Evolutionary conservation across 2,329 filamentous ascomycete species (phyloP).

Genomic region (Curvularia spicifera): DNA sequence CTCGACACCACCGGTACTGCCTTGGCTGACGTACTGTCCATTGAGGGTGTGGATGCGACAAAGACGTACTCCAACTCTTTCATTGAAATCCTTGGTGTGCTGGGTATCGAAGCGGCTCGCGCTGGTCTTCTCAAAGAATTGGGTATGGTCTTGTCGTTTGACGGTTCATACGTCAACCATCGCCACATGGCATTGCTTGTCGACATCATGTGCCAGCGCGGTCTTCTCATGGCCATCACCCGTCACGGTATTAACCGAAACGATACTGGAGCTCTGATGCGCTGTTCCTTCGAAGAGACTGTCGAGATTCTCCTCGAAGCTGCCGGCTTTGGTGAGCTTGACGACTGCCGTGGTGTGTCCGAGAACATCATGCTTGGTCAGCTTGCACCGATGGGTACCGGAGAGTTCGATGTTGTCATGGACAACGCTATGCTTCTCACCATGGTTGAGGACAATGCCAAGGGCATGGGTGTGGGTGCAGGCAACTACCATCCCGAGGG

Average conservation of each 20-base stretch:
- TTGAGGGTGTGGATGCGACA: slow-evolving; percentile 84
- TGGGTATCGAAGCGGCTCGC: slow-evolving; percentile 94
- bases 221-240: slow-evolving; percentile 92
- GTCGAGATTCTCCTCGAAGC: slow-evolving; percentile 98
- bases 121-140: slow-evolving; percentile 86
- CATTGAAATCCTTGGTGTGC: slow-evolving; percentile 90
- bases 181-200: slow-evolving; percentile 93
- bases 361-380: slow-evolving; percentile 99
- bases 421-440: slow-evolving; percentile 96
- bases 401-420: slow-evolving; percentile 90
- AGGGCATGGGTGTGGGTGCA: slow-evolving; percentile 67
- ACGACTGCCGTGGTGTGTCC: slow-evolving; percentile 97
- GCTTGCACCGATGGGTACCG: slow-evolving; percentile 94
- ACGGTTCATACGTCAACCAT: slow-evolving; percentile 99
- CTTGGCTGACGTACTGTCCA: slow-evolving; percentile 80
- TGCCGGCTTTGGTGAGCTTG: slow-evolving; percentile 90
- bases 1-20: slow-evolving; percentile 93
- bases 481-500: slow-evolving; percentile 74
- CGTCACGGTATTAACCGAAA: slow-evolving; percentile 98
- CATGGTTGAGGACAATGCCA: slow-evolving; percentile 89
- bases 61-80: slow-evolving; percentile 95
- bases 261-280: slow-evolving; percentile 97
- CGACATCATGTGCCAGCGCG: slow-evolving; percentile 97
- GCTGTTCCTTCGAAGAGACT: slow-evolving; percentile 99
- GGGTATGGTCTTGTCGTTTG: slow-evolving; percentile 92